Conservation (phyloP, 1,139 yeast species). For the Yamadazyma buinensis region DNA sequence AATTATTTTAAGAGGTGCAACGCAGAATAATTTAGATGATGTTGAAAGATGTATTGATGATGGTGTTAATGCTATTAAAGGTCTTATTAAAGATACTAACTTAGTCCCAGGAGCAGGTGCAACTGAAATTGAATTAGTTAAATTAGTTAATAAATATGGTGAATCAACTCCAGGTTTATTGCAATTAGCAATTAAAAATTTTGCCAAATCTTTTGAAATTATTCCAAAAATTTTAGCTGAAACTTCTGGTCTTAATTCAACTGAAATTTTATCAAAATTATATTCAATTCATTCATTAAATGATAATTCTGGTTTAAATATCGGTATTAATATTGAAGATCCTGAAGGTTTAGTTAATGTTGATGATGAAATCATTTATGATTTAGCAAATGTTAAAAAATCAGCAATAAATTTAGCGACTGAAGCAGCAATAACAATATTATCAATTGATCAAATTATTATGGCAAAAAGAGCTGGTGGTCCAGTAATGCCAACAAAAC, state of each 20-base stretch:
- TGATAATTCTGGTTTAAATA: conserved; percentile 30
- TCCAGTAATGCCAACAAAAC: conserved; percentile 85
- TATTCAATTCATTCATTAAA: conserved; percentile 74
- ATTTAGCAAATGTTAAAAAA: conserved; percentile 73
- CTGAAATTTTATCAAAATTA: conserved; percentile 80
- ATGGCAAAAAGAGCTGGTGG: conserved; percentile 98
- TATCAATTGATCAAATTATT: conserved; percentile 86
- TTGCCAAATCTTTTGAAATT: conserved; percentile 94
- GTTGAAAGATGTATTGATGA: conserved; percentile 97
- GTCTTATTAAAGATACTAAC: conserved; percentile 74
- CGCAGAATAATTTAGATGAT: conserved; percentile 91
- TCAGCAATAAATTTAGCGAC: conserved; percentile 93
- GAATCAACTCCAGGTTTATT: conserved; percentile 91
- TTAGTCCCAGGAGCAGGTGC: conserved; percentile 97
- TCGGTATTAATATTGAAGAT: conserved; percentile 74
- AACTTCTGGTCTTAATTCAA: conserved; percentile 88
- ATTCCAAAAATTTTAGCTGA: conserved; percentile 93
- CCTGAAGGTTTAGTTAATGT: conserved; percentile 73
- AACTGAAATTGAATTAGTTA: conserved; percentile 84
- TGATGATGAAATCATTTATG: conserved; percentile 65
- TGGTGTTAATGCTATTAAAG: conserved; percentile 90
- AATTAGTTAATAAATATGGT: conserved; percentile 76
- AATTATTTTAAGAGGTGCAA: conserved; percentile 92
- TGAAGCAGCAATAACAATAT: conserved; percentile 88
- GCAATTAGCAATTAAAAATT: conserved; percentile 91